Conservation (phyloP, 306 rosid genomes). For the Quercus berberidifolia region DNA sequence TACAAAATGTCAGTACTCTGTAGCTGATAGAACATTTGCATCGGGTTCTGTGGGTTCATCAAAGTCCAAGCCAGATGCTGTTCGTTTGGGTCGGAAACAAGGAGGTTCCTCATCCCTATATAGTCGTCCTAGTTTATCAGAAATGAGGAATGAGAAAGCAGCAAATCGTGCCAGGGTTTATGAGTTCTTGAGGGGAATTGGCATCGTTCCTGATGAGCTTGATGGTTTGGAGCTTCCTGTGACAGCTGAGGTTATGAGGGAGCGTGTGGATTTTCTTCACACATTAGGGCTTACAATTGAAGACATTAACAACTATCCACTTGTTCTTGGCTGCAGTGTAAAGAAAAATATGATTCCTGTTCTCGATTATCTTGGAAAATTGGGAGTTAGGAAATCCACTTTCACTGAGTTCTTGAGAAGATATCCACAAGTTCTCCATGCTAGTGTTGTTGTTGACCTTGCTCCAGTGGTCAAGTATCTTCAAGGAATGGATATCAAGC, state of each 20-base stretch:
- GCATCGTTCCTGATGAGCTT: constrained; percentile 93
- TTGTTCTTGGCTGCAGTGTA: constrained; percentile 96
- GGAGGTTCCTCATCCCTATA: constrained; percentile 56
- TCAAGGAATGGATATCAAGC: constrained; percentile 91
- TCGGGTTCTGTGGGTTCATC: constrained; percentile 37
- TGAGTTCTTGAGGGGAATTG: constrained; percentile 67
- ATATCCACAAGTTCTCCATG: constrained; percentile 95
- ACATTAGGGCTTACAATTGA: constrained; percentile 78
- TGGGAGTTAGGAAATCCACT: constrained; percentile 86
- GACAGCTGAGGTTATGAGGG: constrained; percentile 86
- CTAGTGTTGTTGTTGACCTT: constrained; percentile 94
- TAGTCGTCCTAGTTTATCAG: constrained; percentile 75
- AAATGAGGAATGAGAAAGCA: constrained; percentile 64
- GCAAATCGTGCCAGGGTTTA: constrained; percentile 65
- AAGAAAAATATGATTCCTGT: constrained; percentile 99
- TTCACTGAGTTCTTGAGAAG: constrained; percentile 74
- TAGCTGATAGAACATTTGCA: constrained; percentile 36
- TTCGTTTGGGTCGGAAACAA: constrained; percentile 33
- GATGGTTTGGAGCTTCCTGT: constrained; percentile 98
- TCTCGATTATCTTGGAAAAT: constrained; percentile 91
- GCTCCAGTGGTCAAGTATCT: constrained; percentile 84
- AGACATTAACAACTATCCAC: constrained; percentile 89
- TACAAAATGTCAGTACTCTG: constrained; percentile 49
- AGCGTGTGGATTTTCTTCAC: constrained; percentile 87
- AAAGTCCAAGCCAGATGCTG: constrained; percentile 21